phyloP scores from a whole-genome alignment of 257 asterid species.

The Striga asiatica region DNA sequence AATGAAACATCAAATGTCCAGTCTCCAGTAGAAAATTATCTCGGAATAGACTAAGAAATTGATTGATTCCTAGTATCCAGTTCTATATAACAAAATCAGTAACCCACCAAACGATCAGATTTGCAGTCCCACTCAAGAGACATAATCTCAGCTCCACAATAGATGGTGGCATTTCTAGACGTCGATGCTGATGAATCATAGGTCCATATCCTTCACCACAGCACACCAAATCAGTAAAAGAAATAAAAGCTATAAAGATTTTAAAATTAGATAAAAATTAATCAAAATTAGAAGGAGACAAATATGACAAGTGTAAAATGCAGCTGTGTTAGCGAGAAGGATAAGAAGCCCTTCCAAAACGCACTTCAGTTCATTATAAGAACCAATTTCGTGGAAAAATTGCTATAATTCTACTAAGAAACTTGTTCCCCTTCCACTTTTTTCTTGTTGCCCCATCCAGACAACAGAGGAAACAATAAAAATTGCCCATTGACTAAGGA shows the following conservation, averaged over 20 bases:
- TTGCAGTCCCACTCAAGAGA: slow-evolving; percentile 99
- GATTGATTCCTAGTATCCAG: not conserved
- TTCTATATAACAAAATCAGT: not conserved
- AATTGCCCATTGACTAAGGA: not conserved
- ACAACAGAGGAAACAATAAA: no score
- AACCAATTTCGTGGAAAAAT: not conserved
- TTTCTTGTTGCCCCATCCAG: not conserved
- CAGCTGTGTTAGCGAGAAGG: not conserved
- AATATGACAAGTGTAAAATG: not conserved
- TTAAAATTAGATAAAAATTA: not conserved
- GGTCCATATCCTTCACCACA: slow-evolving; percentile 82
- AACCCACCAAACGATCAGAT: slow-evolving; percentile 87
- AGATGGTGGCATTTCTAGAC: slow-evolving; percentile 92
- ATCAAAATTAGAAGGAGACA: not conserved
- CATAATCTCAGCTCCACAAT: slow-evolving; percentile 92
- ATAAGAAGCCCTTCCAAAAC: not conserved
- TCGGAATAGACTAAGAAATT: slow-evolving; percentile 14
- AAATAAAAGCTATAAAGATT: not conserved
- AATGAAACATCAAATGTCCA: slow-evolving; percentile 23
- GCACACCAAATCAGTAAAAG: slow-evolving; percentile 13
- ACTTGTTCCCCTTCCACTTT: not conserved
- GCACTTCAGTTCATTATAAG: not conserved
- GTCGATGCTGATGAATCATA: slow-evolving; percentile 70
- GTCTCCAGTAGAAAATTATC: slow-evolving; percentile 17
- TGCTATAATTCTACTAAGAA: not conserved